Evolutionary conservation across 306 rosid species (phyloP), one percentile per base, ranked within the genome.

Genomic region (Senna tora): DNA sequence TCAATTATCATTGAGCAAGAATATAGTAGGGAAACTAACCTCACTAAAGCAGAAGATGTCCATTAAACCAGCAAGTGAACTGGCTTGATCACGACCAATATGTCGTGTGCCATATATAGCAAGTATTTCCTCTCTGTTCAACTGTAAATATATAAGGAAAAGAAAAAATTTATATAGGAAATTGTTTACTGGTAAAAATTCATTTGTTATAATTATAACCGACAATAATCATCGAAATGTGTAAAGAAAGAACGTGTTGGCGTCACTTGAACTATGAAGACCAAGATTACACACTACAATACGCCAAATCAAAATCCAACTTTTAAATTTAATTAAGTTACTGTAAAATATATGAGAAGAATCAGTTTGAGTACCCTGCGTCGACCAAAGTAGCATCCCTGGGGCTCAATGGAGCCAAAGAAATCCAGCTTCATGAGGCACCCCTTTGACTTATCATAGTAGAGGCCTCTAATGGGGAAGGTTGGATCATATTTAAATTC

Each of bases 1-100:
- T 34, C 65, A 33, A 34, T 68, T 30, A 66, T 28, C 46, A 16
- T 25, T 39, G 69, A 47, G 62, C 56, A 73, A 63, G 42, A 49
- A 50, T 42, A n/a, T 55, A 20, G 51, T 32, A 56, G 39, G 52
- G 47, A 67, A 67, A 84, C 91, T 51, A 43, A 91, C 98, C 97
- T 93, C 98, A 69, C 96, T 93, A 75, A 93, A 91, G 85, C 98
- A 93, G 82, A 93, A 93, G 81, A 93, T 87, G 86, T 93, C 98
- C 98, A 93, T 93, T 81, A 93, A 81, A 75, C 89, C 91, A 83
- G 84, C 94, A 78, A 93, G 96, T n/a, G 83, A 82, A 47, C 77
- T 88, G 41, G 96, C 97, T 75, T 93, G 94, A 76, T 93, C 98
- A 56, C 92, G 97, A 65, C 98, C 98, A 75, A 93, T 91, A 77